Evolutionary conservation across 768 basidiomycete genomes (phyloP), one percentile per base, ranked within the genome.

Genomic region (Xerocomellus intermedius): DNA sequence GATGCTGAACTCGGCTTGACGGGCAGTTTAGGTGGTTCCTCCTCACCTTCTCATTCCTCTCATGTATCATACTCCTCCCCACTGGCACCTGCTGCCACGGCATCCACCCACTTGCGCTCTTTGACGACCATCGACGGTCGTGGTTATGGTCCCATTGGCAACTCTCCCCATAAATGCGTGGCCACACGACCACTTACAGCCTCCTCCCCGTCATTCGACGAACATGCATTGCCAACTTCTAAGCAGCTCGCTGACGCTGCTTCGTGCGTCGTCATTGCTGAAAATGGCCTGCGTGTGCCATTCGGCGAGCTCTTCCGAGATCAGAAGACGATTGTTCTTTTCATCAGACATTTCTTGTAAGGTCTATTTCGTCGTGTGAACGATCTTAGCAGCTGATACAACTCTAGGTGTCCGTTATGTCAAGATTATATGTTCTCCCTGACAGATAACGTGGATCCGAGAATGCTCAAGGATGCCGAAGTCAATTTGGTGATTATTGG

Each of bases 371-470:
- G 24, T 49, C 50, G 43, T 53, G 45, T 32, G 54, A 55, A 55
- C 12, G 16, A 48, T 14, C 17, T 19, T 44, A 13, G 17, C 22
- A 17, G 26, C 42, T 61, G 45, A 58, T 48, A 49, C 22, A n/a
- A 0, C 6, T 42, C 5, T 39, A 82, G 83, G 80, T 94, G 92
- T 65, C 86, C 89, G 0, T 71, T 85, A 13, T 92, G 90, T 69
- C 91, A 93, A 65, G 93, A 96, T 69, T 97, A 95, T 69, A 84
- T 94, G 79, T 76, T 82, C 39, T 86, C 84, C 33, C 77, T 91
- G 59, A 72, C 75, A 72, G 75, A 66, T 48, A 75, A 79, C 43
- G 68, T 84, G 59, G 57, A 81, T 60, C 67, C 74, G 53, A 75
- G 75, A 69, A 69, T 75, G 7, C 75, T 89, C 22, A 71, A 75